These are phyloP conservation scores for Eucalyptus lansdowneana DNA, from an alignment of 345 rosid genomes.

Conservation along the genomic window DNA sequence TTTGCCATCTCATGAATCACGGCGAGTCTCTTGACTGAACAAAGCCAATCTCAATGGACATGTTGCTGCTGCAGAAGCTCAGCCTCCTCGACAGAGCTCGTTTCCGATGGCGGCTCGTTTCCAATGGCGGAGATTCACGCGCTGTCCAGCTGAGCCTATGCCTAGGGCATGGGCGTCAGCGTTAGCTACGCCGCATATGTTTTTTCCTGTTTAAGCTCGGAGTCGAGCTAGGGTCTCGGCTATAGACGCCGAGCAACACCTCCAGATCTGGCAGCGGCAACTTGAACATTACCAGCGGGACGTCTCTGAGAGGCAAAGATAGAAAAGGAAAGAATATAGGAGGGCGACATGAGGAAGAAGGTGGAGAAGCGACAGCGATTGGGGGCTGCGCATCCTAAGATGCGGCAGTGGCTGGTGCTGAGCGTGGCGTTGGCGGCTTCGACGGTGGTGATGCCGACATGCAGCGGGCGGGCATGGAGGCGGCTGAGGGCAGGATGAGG, in stretches of 20 bases:
- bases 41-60: no score
- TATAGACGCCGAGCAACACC: background rate
- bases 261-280: background rate
- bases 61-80: background rate
- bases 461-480: background rate
- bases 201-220: background rate
- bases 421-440: background rate
- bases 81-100: background rate
- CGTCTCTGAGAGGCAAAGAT: background rate
- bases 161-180: background rate
- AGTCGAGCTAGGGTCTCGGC: background rate
- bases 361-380: background rate
- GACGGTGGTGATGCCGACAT: background rate
- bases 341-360: background rate
- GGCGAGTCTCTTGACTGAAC: no score
- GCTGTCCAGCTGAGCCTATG: background rate
- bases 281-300: background rate
- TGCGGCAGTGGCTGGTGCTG: background rate
- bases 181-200: background rate
- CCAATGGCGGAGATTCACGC: background rate
- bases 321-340: background rate
- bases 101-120: background rate
- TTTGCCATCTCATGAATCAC: no score
- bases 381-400: background rate
- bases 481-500: background rate